Conservation (phyloP, 306 rosid genomes). For the Castanea crenata region DNA sequence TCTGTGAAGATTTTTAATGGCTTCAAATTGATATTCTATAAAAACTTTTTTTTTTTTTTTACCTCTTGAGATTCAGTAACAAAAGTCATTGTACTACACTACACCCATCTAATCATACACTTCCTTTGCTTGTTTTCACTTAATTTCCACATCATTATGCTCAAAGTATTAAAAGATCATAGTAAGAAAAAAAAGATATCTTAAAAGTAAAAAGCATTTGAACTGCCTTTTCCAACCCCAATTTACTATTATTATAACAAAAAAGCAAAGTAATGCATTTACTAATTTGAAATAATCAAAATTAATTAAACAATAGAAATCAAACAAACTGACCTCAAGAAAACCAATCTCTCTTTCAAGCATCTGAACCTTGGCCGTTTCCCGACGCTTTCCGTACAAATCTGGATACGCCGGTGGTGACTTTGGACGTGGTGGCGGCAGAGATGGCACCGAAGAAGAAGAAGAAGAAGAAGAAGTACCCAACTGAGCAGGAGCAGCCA, state of each 20-base stretch:
- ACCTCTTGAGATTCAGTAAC: background rate
- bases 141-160: background rate
- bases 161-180: background rate
- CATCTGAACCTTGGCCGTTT: slow-evolving; percentile 76
- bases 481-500: slow-evolving; percentile 54
- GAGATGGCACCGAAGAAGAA: slow-evolving; percentile 62
- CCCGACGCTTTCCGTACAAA: slow-evolving; percentile 89
- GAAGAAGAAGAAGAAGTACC: slow-evolving; percentile 46
- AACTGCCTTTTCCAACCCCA: background rate
- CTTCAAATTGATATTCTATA: background rate
- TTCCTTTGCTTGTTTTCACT: background rate
- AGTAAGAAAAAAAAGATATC: too few species aligned
- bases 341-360: slow-evolving; percentile 79
- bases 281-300: background rate
- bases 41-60: background rate
- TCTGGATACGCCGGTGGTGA: slow-evolving; percentile 88
- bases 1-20: background rate
- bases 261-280: background rate
- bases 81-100: background rate
- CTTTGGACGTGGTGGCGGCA: slow-evolving; percentile 86
- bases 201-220: background rate
- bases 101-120: background rate
- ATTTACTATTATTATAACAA: background rate
- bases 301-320: background rate
- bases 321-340: slow-evolving; percentile 55